Evolutionary conservation across 352 stramenopile genomes (phyloP), one percentile per base, ranked within the genome.

Genomic region (Pythium sp.): DNA sequence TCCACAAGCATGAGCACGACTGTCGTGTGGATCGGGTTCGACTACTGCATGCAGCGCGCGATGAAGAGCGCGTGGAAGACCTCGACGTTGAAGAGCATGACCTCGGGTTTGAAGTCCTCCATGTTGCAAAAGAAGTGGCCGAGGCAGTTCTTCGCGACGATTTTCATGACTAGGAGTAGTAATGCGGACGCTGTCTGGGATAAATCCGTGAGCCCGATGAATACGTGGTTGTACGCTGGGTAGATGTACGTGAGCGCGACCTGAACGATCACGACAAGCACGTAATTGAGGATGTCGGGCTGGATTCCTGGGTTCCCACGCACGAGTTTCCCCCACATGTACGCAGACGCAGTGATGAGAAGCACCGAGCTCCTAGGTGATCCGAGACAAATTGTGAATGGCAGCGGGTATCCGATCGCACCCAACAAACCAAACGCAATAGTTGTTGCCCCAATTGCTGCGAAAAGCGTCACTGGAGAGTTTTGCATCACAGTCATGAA

Each of bases 51-150:
- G 14, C 67, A 74, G 28, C 72, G 76, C 0, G 80, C 72, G 1
- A 84, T 74, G 26, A 74, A 84, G 4, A 88, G 24, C 24, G 78
- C 65, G 60, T 85, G 76, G 54, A 85, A 88, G 51, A 88, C 68
- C 34, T 88, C 76, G 6, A 81, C 75, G 30, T 83, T 86, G 60
- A 88, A 84, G n/a, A 84, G 79, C 3, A 88, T 68, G 0, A 70
- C 67, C 63, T 86, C 78, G 1, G 80, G 74, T n/a, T 79, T 77
- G 8, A 73, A 58, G 41, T 81, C 74, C 24, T 75, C 70, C 18
- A 43, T 20, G 20, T 65, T n/a, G n/a, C n/a, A n/a, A n/a, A n/a
- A n/a, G n/a, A n/a, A n/a, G n/a, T n/a, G n/a, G n/a, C n/a, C n/a
- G n/a, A n/a, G n/a, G n/a, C n/a, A n/a, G n/a, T n/a, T 41, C 8